These are phyloP conservation scores for Pichia nanzhaoensis DNA, from an alignment of 805 yeast species.

Conservation along the genomic window DNA sequence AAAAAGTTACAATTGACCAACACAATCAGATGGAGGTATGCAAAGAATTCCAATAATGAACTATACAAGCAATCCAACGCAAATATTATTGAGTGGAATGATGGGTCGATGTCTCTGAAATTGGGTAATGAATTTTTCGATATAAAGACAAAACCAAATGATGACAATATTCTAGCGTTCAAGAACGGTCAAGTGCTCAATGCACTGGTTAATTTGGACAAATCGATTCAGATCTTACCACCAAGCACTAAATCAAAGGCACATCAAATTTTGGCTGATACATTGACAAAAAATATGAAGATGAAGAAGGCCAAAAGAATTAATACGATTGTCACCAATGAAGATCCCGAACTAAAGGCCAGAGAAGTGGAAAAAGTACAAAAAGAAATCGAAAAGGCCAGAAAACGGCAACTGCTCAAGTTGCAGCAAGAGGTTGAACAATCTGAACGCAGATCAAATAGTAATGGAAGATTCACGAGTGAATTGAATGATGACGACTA, in stretches of 20 bases:
- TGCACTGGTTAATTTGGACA: slow-evolving; percentile 56
- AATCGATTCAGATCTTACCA: slow-evolving; percentile 73
- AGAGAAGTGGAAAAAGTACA: slow-evolving; percentile 62
- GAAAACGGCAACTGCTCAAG: slow-evolving; percentile 53
- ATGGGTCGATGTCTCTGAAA: slow-evolving; percentile 80
- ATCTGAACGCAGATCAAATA: slow-evolving; percentile 35
- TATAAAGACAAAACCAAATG: slow-evolving; percentile 53
- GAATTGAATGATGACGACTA: slow-evolving; percentile 36
- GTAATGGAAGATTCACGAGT: slow-evolving; percentile 7
- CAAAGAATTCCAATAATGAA: slow-evolving; percentile 61
- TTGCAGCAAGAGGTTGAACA: slow-evolving; percentile 52
- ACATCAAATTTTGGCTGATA: slow-evolving; percentile 71
- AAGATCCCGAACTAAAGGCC: slow-evolving; percentile 67
- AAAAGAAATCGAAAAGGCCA: slow-evolving; percentile 54
- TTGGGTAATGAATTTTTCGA: slow-evolving; percentile 87
- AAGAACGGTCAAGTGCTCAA: slow-evolving; percentile 62
- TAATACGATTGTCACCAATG: slow-evolving; percentile 43
- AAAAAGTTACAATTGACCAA: slow-evolving; percentile 36
- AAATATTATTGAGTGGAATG: slow-evolving; percentile 89
- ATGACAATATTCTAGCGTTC: slow-evolving; percentile 68
- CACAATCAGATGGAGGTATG: slow-evolving; percentile 92
- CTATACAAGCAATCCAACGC: slow-evolving; percentile 84
- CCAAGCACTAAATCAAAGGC: slow-evolving; percentile 83
- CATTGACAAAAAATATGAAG: slow-evolving; percentile 46
- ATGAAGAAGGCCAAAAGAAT: slow-evolving; percentile 39